Conservation (phyloP, 2,329 filamentous ascomycete genomes). For the Verruconis gallopava region DNA sequence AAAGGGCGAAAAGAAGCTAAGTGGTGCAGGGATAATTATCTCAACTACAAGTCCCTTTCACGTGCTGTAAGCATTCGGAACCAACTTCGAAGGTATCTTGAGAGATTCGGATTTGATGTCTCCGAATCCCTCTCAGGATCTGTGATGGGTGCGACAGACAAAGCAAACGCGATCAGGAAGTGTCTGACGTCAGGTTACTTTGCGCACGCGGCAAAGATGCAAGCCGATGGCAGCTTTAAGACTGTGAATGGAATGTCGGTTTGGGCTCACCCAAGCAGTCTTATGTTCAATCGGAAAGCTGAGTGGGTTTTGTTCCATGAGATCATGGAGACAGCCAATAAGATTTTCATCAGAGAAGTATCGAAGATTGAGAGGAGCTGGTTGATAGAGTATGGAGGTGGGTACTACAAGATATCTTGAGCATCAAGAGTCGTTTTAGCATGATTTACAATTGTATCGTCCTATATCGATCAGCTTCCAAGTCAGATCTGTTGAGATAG, state of each 20-base stretch:
- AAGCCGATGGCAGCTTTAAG: constrained; percentile 77
- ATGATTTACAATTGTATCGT: too few relatives aligned
- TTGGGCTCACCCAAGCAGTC: constrained; percentile 77
- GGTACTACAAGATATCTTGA: constrained; percentile 64
- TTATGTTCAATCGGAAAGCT: constrained; percentile 93
- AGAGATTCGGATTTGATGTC: constrained; percentile 64
- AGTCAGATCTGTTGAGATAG: too few relatives aligned
- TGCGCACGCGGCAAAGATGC: constrained; percentile 86
- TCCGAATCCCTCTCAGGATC: constrained; percentile 46
- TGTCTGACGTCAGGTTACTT: constrained; percentile 89
- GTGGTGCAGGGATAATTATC: constrained; percentile 75
- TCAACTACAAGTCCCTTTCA: constrained; percentile 77
- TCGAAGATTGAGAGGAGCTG: constrained; percentile 92
- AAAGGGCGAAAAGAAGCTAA: constrained; percentile 69
- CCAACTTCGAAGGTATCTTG: constrained; percentile 76
- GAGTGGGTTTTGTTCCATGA: constrained; percentile 97
- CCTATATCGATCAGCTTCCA: too few relatives aligned
- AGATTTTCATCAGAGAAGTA: constrained; percentile 81
- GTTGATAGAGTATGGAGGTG: constrained; percentile 76
- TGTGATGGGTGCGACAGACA: constrained; percentile 27
- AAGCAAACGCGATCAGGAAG: constrained; percentile 63
- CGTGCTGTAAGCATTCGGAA: constrained; percentile 74
- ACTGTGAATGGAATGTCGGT: constrained; percentile 72
- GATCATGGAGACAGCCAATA: constrained; percentile 75
- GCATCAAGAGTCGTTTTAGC: too few relatives aligned